Evolutionary conservation across 331 rosid genomes (phyloP), one percentile per base, ranked within the genome.

Genomic region (Quercus lobata): DNA sequence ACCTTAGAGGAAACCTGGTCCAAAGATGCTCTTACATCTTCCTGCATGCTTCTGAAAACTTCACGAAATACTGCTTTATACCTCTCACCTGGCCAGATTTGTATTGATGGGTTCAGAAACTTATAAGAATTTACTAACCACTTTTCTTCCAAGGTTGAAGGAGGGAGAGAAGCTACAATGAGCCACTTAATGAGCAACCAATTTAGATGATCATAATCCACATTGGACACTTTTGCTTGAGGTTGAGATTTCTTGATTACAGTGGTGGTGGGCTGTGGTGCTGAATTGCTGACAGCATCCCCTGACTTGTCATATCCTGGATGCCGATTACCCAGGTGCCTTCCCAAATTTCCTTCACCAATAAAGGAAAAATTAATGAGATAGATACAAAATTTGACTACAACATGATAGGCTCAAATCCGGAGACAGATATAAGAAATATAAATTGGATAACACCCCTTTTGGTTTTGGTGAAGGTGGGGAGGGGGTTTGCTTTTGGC

Each of bases 171-270:
- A 78, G 98, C 90, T 57, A 84, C 77, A 74, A 93, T 84, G 60
- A 95, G 96, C 99, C 99, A 90, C 85, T 91, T 93, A 62, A 90
- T 61, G 56, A 93, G 90, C 86, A 95, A 85, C 99, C 99, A 95
- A 79, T 95, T 95, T 68, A 93, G 82, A 87, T 93, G 92, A 80
- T 90, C 97, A 85, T 90, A 93, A 83, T 96, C 98, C 73, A 91
- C 82, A 77, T 87, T 90, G 57, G 85, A 79, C 35, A 86, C 62
- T 84, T 91, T 95, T 72, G 85, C 83, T 80, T 84, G 97, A 81
- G 91, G 83, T 81, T 90, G 97, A 60, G 84, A 83, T 78, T 91
- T 95, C 93, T 87, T 93, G 69, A 74, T 75, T 34, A 83, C 88
- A 75, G 81, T 61, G 24, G 71, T 15, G 4, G 69, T 15, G 4